Conservation (phyloP, 2,329 filamentous ascomycete genomes). For the Pyrenochaeta sp. region DNA sequence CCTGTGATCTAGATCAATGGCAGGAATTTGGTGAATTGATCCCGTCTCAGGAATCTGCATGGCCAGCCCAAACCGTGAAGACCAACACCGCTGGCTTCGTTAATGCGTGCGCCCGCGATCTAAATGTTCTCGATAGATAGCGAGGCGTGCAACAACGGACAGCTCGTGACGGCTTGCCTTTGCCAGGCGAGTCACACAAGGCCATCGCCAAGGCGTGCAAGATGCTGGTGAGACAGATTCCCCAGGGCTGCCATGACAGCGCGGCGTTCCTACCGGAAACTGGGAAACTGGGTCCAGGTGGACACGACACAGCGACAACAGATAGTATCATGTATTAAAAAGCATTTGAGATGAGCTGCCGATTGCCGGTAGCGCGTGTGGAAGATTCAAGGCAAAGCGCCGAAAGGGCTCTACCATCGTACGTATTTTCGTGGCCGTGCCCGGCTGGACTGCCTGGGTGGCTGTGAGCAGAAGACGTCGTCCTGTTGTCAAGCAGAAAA, state of each 20-base stretch:
- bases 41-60: constrained; percentile 19
- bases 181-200: constrained; percentile 5
- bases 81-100: constrained; percentile 7
- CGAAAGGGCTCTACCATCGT: too few species aligned
- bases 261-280: constrained; percentile 4
- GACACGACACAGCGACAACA: background rate
- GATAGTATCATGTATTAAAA: background rate
- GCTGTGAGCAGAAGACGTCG: too few species aligned
- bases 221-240: constrained; percentile 8
- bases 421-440: constrained; percentile 1
- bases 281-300: constrained; percentile 10
- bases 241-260: constrained; percentile 12
- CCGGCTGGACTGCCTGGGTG: too few species aligned
- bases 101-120: background rate
- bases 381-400: constrained; percentile 1
- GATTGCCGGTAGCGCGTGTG: background rate
- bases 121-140: background rate
- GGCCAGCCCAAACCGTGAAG: constrained; percentile 8
- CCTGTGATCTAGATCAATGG: constrained; percentile 5
- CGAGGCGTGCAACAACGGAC: background rate
- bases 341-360: background rate
- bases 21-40: constrained; percentile 13
- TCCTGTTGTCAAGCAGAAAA: background rate
- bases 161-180: constrained; percentile 3
- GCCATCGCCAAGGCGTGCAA: background rate